Conservation (phyloP, 2,329 filamentous ascomycete genomes). For the Ascochyta clinopodiicola region DNA sequence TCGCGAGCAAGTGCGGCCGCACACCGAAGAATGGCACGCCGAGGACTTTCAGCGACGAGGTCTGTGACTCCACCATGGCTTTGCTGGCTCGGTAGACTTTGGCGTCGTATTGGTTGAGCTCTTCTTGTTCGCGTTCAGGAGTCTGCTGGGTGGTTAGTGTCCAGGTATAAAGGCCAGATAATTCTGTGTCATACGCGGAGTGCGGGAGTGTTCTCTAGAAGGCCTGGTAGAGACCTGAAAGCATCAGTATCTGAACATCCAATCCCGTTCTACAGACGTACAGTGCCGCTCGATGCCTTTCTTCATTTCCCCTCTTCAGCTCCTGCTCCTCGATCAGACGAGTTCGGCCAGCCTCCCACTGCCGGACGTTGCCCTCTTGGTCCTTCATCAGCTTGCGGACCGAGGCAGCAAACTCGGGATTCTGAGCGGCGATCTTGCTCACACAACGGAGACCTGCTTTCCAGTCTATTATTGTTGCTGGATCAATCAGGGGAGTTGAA, state of each 20-base stretch:
- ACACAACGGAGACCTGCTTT: slow-evolving; percentile 55
- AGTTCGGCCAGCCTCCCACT: slow-evolving; percentile 64
- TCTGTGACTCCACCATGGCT: slow-evolving; percentile 66
- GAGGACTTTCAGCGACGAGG: slow-evolving; percentile 61
- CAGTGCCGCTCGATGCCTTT: slow-evolving; percentile 62
- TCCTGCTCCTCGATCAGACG: slow-evolving; percentile 60
- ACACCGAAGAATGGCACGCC: slow-evolving; percentile 49
- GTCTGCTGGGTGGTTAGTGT: slow-evolving; percentile 39
- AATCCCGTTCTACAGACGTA: slow-evolving; percentile 41
- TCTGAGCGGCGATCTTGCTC: slow-evolving; percentile 55
- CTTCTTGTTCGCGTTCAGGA: slow-evolving; percentile 58
- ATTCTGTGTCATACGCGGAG: slow-evolving; percentile 27
- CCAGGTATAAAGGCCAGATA: background rate
- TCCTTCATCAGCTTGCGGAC: slow-evolving; percentile 64
- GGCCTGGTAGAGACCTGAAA: slow-evolving; percentile 36
- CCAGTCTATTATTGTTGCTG: slow-evolving; percentile 58
- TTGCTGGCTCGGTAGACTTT: slow-evolving; percentile 68
- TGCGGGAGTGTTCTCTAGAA: slow-evolving; percentile 29
- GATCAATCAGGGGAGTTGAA: slow-evolving; percentile 48
- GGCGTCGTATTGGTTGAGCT: slow-evolving; percentile 64
- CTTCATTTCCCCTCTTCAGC: slow-evolving; percentile 60
- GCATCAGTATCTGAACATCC: slow-evolving; percentile 2
- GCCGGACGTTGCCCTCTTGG: slow-evolving; percentile 67
- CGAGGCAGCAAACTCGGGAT: slow-evolving; percentile 49
- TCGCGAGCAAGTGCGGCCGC: slow-evolving; percentile 31